Conservation (phyloP, 768 basidiomycete species). For the Tulasnella sp. region DNA sequence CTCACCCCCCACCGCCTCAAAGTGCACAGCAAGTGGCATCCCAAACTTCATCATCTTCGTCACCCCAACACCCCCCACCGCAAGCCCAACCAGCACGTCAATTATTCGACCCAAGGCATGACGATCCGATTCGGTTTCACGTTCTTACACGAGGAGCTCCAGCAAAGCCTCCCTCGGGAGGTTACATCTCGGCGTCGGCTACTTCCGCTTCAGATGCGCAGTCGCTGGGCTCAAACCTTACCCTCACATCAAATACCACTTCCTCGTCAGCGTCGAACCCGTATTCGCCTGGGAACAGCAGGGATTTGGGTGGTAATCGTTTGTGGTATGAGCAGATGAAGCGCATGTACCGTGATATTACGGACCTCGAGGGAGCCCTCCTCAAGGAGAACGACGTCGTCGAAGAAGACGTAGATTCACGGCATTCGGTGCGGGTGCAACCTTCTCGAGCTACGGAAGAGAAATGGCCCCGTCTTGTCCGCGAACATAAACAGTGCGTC, state of each 20-base stretch:
- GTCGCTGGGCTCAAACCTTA: constrained; percentile 25
- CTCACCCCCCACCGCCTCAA: constrained; percentile 26
- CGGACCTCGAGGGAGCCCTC: constrained; percentile 67
- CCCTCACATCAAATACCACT: constrained; percentile 25
- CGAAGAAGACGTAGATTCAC: constrained; percentile 48
- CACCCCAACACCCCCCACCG: constrained; percentile 30
- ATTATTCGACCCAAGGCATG: constrained; percentile 82
- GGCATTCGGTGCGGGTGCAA: constrained; percentile 30
- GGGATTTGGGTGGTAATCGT: constrained; percentile 43
- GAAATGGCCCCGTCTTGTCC: constrained; percentile 62
- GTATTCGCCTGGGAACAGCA: constrained; percentile 36
- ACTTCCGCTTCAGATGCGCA: constrained; percentile 53
- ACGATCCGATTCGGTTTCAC: constrained; percentile 83
- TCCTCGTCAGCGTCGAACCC: constrained; percentile 39
- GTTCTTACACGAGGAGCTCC: constrained; percentile 47
- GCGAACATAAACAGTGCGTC: constrained; percentile 77
- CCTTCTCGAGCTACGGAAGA: constrained; percentile 43
- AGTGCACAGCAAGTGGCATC: constrained; percentile 28
- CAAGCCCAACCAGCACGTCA: constrained; percentile 36
- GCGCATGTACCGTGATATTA: constrained; percentile 74
- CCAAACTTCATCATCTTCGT: neutral
- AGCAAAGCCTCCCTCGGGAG: constrained; percentile 47
- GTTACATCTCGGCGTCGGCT: constrained; percentile 23
- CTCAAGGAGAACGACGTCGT: constrained; percentile 38
- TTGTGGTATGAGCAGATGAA: constrained; percentile 70